Base-by-base conservation (phyloP, 495 filamentous ascomycete species). In the Talaromyces ruber region DNA sequence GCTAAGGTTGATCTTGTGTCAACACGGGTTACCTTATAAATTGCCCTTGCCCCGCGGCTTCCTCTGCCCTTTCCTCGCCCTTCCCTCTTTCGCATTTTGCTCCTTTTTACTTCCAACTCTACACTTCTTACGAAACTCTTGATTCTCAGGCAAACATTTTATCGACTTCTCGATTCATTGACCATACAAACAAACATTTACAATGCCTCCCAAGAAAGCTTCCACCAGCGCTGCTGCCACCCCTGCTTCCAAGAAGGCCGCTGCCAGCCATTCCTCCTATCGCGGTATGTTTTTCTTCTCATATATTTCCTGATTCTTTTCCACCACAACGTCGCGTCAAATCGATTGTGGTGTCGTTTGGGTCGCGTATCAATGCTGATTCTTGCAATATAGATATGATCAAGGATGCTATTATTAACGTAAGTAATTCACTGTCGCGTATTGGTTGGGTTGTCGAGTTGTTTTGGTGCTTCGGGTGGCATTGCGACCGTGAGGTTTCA, bases 321-420 rank as follows among this genome's bases (percentile, higher is more conserved):
- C 71, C 65, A 63, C 56, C 71, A 76, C 82, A 80, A 78, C 78
- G 76, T 72, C 60, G 65, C 64, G 58, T 62, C 68, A 65, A 26
- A 21, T 63, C 6, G 28, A 67, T 63, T 29, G 25, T 63, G 32
- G 26, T 64, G 71, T 70, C 43, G 47, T 62, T 67, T 53, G 66
- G 61, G 73, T 81, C 81, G 80, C 80, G 71, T 72, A 70, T 64
- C 29, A 68, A 59, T 79, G 70, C 78, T 82, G 76, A 84, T 78
- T 73, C 62, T n/a, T 71, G 58, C 59, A 57, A 78, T 76, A 76
- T 76, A 82, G 79, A 79, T 78, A 84, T 88, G 85, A 86, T 88
- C 74, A 85, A 83, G 74, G 84, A 86, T 75, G 85, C 85, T 59
- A 87, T 88, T 69, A 64, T 84, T 65, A 82, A 80, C 74, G 85